Conservation (phyloP, 108 stramenopile species). For the Nitzschia palea region DNA sequence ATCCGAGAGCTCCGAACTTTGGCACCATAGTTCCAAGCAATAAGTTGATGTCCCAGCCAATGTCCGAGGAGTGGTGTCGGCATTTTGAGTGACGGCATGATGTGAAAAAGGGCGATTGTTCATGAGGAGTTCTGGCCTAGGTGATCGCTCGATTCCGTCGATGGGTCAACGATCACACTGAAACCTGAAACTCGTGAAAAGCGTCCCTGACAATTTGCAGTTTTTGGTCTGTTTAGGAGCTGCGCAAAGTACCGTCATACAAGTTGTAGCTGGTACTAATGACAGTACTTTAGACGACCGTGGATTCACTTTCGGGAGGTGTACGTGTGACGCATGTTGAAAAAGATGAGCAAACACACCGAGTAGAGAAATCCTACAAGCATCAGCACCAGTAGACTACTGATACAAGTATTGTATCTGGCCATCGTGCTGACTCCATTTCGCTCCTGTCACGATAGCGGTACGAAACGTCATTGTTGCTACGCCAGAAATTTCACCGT, state of each 20-base stretch:
- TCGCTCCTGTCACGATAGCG: too few relatives aligned
- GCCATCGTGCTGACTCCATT: too few relatives aligned
- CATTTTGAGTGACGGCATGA: constrained; percentile 44
- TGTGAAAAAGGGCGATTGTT: constrained; percentile 74
- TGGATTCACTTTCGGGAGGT: too few relatives aligned
- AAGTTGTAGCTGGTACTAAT: constrained; percentile 97
- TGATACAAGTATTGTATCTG: too few relatives aligned
- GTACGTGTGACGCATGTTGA: too few relatives aligned
- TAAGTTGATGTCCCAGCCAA: constrained; percentile 92
- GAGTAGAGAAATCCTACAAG: too few relatives aligned
- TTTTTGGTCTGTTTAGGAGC: constrained; percentile 64
- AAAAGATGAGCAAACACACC: too few relatives aligned
- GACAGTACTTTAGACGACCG: too few relatives aligned
- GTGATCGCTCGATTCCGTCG: constrained; percentile 84
- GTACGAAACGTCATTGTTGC: too few relatives aligned
- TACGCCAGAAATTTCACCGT: too few relatives aligned
- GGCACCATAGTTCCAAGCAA: constrained; percentile 72
- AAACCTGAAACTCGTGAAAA: background rate
- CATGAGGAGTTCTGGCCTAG: constrained; percentile 86
- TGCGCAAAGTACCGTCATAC: constrained; percentile 77
- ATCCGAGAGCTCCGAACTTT: constrained; percentile 36
- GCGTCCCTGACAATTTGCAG: constrained; percentile 84
- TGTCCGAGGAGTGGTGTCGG: constrained; percentile 85
- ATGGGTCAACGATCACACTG: constrained; percentile 6
- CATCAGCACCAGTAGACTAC: too few relatives aligned